Evolutionary conservation across 2,329 filamentous ascomycete genomes (phyloP), one percentile per base, ranked within the genome.

Genomic region (Trichophyton schoenleinii): DNA sequence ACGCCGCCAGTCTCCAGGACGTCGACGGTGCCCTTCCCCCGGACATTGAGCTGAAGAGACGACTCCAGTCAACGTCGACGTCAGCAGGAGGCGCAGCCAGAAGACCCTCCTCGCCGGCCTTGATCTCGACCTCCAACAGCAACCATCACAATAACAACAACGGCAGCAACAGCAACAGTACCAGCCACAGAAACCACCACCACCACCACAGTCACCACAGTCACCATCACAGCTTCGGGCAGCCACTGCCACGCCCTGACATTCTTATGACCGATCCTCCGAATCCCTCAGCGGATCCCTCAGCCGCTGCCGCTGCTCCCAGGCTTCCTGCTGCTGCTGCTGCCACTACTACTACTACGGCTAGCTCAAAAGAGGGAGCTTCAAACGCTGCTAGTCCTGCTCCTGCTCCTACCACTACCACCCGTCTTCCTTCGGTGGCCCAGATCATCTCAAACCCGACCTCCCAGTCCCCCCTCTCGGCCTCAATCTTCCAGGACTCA

Each of bases 371-470:
- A 25, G 48, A 57, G 53, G 25, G 11, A 36, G 18, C 25, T 15
- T 13, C 8, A 57, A 38, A 22, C 18, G 7, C 53, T 9, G 36
- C 20, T 11, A 9, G 25, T 28, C 25, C 25, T 28, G 25, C 25
- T 28, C 4, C 25, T 28, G 25, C 25, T 28, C 25, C 38, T 15
- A 41, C 38, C 9, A 38, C n/a, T 9, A 28, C 57, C 11, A 59
- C 57, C 15, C 57, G 57, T 3, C 41, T 59, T 13, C 57, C 57
- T 20, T 59, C 57, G 6, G 41, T 59, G 7, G 22, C 57, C 11
- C 57, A 59, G 57, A 42, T 59, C 6, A 44, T 59, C 22, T 59
- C 57, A n/a, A 31, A 59, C 13, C 57, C 57, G 25, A 36, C 25
- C 34, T 36, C 55, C 5, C 55, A 41, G 15, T 58, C 57, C 3